Evolutionary conservation across 108 stramenopile genomes (phyloP).

Genomic region (Aurantiochytrium sp.): DNA sequence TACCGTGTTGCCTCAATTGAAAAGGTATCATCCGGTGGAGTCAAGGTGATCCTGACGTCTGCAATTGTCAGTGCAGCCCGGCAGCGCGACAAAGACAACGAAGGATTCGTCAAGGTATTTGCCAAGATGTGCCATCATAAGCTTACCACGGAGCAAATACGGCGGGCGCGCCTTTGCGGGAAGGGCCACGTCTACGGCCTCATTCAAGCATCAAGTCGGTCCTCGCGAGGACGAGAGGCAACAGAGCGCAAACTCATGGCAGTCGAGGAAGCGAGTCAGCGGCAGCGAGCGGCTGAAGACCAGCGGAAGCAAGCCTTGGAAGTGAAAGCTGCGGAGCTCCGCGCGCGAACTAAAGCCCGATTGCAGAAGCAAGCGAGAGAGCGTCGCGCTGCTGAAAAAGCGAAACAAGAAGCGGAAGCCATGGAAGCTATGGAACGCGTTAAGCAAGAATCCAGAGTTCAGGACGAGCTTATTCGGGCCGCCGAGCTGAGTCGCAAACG

Average conservation of each 20-base stretch:
- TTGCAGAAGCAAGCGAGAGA: neutral
- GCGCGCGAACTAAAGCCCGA: neutral
- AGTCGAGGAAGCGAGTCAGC: neutral
- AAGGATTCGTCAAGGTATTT: neutral
- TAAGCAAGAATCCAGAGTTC: neutral
- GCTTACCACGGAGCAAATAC: neutral
- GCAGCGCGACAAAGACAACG: neutral
- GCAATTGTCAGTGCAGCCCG: neutral
- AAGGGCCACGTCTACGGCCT: neutral
- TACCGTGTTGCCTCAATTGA: neutral
- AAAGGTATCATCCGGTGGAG: neutral
- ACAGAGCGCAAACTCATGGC: neutral
- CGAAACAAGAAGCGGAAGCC: neutral
- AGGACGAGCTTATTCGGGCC: neutral
- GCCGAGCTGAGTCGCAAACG: neutral
- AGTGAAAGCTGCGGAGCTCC: neutral
- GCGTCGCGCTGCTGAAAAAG: neutral
- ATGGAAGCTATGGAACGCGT: neutral
- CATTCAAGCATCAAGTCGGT: neutral
- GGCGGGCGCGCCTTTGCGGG: neutral
- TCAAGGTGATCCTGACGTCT: neutral
- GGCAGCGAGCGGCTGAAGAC: neutral
- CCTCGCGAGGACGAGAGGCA: neutral
- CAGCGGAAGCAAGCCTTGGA: neutral
- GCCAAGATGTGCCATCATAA: neutral